Conservation (phyloP, 441 rosid genomes). For the Adansonia grandidieri region DNA sequence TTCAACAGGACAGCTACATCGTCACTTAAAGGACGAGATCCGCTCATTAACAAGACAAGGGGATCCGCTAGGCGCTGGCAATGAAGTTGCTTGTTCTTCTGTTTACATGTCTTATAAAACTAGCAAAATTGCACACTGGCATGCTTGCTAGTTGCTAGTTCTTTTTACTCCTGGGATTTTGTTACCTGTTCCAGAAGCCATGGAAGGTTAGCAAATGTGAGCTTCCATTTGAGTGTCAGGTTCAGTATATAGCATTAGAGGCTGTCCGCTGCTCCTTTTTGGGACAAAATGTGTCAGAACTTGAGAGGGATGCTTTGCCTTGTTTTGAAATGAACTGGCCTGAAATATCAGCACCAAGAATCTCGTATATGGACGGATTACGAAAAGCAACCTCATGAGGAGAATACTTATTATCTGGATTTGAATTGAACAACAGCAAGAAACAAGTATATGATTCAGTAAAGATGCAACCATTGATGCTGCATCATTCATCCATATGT, state of each 20-base stretch:
- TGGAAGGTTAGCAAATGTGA: constrained; percentile 73
- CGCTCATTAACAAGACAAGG: constrained; percentile 59
- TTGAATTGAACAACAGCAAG: neutral
- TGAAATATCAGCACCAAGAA: constrained; percentile 86
- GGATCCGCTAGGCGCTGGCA: constrained; percentile 87
- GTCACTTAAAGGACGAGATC: constrained; percentile 64
- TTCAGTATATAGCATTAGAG: constrained; percentile 92
- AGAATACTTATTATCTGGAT: constrained; percentile 9
- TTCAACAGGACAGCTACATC: constrained; percentile 41
- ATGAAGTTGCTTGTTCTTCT: constrained; percentile 88
- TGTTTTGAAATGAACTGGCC: constrained; percentile 84
- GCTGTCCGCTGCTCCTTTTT: constrained; percentile 66
- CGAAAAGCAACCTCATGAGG: constrained; percentile 76
- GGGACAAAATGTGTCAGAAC: constrained; percentile 71
- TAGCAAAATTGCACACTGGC: constrained; percentile 65
- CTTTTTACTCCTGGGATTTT: neutral
- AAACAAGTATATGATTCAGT: constrained; percentile 7
- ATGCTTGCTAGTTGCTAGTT: neutral
- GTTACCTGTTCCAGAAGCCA: constrained; percentile 71
- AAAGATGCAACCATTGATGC: constrained; percentile 11
- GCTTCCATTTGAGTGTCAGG: constrained; percentile 96
- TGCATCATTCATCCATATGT: neutral
- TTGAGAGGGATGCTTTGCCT: constrained; percentile 92
- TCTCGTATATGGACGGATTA: constrained; percentile 85
- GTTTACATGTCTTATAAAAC: constrained; percentile 79